Conservation (phyloP, 2,329 filamentous ascomycete genomes). For the Fusarium udum region DNA sequence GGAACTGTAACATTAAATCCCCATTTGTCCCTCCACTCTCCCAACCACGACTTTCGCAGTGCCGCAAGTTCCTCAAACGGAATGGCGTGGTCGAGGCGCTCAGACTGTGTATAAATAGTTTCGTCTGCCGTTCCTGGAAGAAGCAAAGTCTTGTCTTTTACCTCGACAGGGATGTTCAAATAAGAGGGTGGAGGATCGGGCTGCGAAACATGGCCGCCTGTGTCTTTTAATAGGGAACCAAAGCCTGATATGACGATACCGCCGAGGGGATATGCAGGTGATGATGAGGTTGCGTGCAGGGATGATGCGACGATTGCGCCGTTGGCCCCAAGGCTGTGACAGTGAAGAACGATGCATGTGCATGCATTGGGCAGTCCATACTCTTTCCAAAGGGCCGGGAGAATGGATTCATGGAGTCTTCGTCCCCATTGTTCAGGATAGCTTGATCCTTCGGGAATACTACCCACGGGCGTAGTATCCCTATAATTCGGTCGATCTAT, state of each 20-base stretch:
- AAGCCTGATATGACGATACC: constrained; percentile 32
- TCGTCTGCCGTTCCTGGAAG: constrained; percentile 29
- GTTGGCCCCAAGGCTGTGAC: constrained; percentile 31
- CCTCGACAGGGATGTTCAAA: constrained; percentile 24
- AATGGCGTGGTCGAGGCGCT: constrained; percentile 27
- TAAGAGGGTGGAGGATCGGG: constrained; percentile 13
- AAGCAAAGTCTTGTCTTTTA: constrained; percentile 32
- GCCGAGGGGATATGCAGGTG: constrained; percentile 21
- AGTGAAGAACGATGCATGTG: constrained; percentile 28
- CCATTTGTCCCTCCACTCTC: constrained; percentile 33
- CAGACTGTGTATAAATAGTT: constrained; percentile 22
- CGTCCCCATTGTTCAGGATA: constrained; percentile 33
- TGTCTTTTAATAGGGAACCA: constrained; percentile 24
- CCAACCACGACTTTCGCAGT: constrained; percentile 22
- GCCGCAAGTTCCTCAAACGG: constrained; percentile 28
- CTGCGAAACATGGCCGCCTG: constrained; percentile 10
- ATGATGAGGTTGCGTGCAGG: constrained; percentile 7
- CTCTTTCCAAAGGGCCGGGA: constrained; percentile 30
- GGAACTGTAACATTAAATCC: constrained; percentile 16
- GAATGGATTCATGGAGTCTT: constrained; percentile 22
- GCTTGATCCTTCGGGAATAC: constrained; percentile 24
- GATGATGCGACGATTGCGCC: constrained; percentile 30
- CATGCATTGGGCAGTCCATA: constrained; percentile 25
- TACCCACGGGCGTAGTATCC: constrained; percentile 19
- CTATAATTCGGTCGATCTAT: constrained; percentile 37